These are phyloP conservation scores for Mortierella sp. DNA, from an alignment of 371 early-diverging fungal species.

Conservation along the genomic window DNA sequence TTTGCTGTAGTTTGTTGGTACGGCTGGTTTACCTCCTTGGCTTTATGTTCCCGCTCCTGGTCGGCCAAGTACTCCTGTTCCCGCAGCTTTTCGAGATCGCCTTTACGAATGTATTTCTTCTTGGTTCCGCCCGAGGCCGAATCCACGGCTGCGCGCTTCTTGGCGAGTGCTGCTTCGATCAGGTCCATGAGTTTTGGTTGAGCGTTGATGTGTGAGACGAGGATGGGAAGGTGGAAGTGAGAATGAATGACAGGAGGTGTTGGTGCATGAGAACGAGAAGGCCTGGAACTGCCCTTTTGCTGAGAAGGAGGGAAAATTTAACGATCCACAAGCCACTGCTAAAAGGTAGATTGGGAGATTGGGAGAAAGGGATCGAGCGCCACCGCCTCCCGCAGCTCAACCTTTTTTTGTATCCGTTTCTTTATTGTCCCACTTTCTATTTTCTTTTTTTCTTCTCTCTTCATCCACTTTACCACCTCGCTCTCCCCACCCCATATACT, in stretches of 20 bases:
- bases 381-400: slow-evolving; percentile 1
- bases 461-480: background rate
- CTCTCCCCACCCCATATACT: background rate
- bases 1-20: background rate
- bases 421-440: background rate
- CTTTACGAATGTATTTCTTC: slow-evolving; percentile 81
- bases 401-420: background rate
- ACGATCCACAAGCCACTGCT: background rate
- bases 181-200: slow-evolving; percentile 36
- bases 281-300: background rate
- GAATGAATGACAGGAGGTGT: background rate
- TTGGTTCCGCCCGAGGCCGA: slow-evolving; percentile 55
- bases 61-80: slow-evolving; percentile 78
- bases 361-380: background rate
- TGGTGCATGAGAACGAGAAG: background rate
- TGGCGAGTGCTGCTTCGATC: slow-evolving; percentile 38
- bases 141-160: slow-evolving; percentile 53
- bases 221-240: background rate
- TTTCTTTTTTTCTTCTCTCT: background rate
- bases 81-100: slow-evolving; percentile 80
- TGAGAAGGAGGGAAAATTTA: background rate
- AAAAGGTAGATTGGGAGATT: background rate
- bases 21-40: slow-evolving; percentile 62
- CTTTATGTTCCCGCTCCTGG: slow-evolving; percentile 63
- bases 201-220: background rate